Base-by-base conservation (phyloP, 495 filamentous ascomycete species). In the Annulohypoxylon bovei region DNA sequence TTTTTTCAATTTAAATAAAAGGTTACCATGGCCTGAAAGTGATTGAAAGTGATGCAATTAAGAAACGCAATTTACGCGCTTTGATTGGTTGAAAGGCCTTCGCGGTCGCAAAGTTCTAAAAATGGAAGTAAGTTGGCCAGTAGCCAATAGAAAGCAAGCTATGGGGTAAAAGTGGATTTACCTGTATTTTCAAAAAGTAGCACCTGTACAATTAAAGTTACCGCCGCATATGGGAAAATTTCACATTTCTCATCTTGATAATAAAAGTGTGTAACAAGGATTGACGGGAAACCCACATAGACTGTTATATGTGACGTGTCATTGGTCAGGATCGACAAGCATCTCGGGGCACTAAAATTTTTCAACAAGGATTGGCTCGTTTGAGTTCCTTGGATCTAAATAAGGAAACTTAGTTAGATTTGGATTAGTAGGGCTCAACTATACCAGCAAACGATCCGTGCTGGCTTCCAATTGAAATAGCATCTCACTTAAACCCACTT, bases 311-410 rank as follows among this genome's bases (percentile, higher is more conserved):
- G 7, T 7, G 22, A 18, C 4, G 23, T 22, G 3, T 18, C 5
- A 71, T 71, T 71, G 68, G 68, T n/a, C 12, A 32, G 2, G 4
- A 59, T 23, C 50, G 68, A 63, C 8, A 18, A 32, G 2, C 3
- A 59, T 23, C 40, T 44, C 39, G 20, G 53, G 42, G 40, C 22
- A 9, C 47, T 50, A 63, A 39, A 57, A 66, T 18, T 3, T 35
- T 52, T 40, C 9, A 28, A 58, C 62, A 71, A 28, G 57, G 68
- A 63, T 59, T 71, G 30, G 44, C 68, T 44, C 22, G 56, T 62
- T 62, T 46, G 25, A 28, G 44, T 39, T 57, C 53, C 62, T 40
- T 58, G 62, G 50, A 67, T 47, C 63, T 57, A 71, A 71, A 71
- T 53, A 39, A 58, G 62, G 57, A 67, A 71, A 53, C 60, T 63